A percentile compares a stretch with the other conserved stretches of the same genome.
Evolutionary conservation across 1,284 basidiomycete genomes (phyloP).

Genomic region (Kwoniella shivajii): DNA sequence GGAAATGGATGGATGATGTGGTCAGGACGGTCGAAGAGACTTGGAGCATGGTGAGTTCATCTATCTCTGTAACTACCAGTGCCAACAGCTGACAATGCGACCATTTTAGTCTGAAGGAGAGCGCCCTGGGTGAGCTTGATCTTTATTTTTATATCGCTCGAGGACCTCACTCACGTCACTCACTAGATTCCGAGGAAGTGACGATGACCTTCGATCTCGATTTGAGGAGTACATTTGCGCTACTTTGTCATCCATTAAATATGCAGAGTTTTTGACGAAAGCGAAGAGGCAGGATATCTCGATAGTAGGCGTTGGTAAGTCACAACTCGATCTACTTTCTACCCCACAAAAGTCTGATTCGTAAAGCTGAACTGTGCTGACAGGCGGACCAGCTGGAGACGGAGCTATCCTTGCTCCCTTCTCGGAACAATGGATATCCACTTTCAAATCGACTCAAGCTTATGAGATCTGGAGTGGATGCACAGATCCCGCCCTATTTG

Average conservation of each 20-base stretch:
- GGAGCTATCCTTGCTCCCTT: slow-evolving; percentile 66
- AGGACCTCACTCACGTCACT: too few relatives aligned
- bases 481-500: slow-evolving; percentile 86
- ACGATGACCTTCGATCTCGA: slow-evolving; percentile 85
- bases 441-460: slow-evolving; percentile 80
- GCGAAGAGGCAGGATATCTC: slow-evolving; percentile 37
- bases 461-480: slow-evolving; percentile 83
- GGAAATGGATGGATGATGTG: slow-evolving; percentile 91
- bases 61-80: slow-evolving; percentile 46
- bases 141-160: too few relatives aligned
- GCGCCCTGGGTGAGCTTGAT: slow-evolving; percentile 23
- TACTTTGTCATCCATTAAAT: slow-evolving; percentile 72
- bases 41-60: slow-evolving; percentile 65
- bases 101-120: slow-evolving; percentile 27
- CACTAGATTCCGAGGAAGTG: slow-evolving; percentile 77
- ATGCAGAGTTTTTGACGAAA: slow-evolving; percentile 69
- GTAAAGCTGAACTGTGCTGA: slow-evolving; percentile 1
- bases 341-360: neutral
- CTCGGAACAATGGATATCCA: slow-evolving; percentile 76
- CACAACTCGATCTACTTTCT: neutral
- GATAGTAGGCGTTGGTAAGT: slow-evolving; percentile 27
- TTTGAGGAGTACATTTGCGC: slow-evolving; percentile 61
- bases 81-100: slow-evolving; percentile 23
- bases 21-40: slow-evolving; percentile 78
- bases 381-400: slow-evolving; percentile 26